phyloP scores from a whole-genome alignment of 2,329 filamentous ascomycete species.

The Paraphaeosphaeria sporulosa region DNA sequence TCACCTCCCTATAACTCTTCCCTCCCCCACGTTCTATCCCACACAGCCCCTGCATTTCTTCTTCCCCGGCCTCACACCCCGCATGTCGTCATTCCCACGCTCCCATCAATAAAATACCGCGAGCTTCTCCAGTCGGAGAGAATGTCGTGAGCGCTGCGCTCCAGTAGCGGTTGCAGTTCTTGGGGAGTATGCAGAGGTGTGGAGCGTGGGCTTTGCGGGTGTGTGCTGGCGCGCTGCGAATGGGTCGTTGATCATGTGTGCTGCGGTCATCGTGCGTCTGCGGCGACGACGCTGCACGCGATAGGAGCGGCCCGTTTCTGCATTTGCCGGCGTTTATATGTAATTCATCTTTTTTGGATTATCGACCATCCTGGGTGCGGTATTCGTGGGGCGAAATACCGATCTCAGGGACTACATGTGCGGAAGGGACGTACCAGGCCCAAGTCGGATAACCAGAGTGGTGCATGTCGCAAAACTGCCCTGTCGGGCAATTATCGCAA shows the following conservation, averaged over 20 bases:
- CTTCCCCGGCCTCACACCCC: not conserved
- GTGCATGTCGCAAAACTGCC: not conserved
- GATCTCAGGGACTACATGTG: not conserved
- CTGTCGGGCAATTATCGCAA: not conserved
- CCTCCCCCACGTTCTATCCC: not conserved
- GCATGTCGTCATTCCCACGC: constrained; percentile 14
- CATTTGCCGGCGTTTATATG: constrained; percentile 1
- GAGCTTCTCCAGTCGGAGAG: not conserved
- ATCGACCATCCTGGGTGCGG: not conserved
- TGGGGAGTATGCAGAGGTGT: not conserved
- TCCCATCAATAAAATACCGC: no score
- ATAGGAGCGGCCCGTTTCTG: not conserved
- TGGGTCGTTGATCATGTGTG: constrained; percentile 15
- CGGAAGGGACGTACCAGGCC: not conserved
- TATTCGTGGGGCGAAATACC: not conserved
- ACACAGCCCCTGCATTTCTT: constrained; percentile 14
- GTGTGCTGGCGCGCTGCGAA: constrained; percentile 19
- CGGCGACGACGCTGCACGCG: not conserved
- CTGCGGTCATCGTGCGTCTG: constrained; percentile 21
- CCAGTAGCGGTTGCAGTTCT: constrained; percentile 3
- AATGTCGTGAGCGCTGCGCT: not conserved
- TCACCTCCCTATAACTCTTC: constrained; percentile 4
- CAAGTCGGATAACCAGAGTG: not conserved
- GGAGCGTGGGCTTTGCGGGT: constrained; percentile 3
- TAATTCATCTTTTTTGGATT: not conserved